Evolutionary conservation across 768 basidiomycete species (phyloP), one percentile per base, ranked within the genome.

Genomic region (Phylloporus scabripes): DNA sequence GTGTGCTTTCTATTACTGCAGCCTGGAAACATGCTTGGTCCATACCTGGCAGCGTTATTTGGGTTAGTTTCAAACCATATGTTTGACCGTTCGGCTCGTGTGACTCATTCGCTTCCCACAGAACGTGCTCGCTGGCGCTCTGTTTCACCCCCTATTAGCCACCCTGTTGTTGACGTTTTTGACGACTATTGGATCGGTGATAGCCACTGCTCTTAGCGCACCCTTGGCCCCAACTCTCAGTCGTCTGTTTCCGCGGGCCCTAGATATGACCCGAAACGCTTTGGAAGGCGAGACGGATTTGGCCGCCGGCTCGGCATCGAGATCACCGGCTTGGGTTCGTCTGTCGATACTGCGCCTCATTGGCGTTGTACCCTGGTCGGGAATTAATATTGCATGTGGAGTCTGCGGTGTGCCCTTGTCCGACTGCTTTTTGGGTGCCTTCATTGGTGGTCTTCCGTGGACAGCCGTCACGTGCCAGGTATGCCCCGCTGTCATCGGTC

Each of bases 11-110:
- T 33, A 75, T 93, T 12, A 84, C 87, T 15, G 89, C 90, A 4
- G 72, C 92, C 24, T 97, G 92, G 92, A 96, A 93, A 69, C 94
- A 97, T 65, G 92, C 93, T 4, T 97, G 93, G 94, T 93, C 90
- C 51, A 80, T 97, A 50, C 94, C 94, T 8, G 94, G 94, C 7
- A 92, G 90, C 56, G 92, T 95, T 42, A 76, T 95, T 42, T 85
- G 93, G 85, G 89, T 89, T 54, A 49, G 83, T 73, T 52, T 38
- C 21, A 37, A 42, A 15, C 14, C 23, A 1, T 8, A 5, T 17
- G 8, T 44, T 18, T 15, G 26, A 6, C 14, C 18, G 4, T 21
- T 31, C 18, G 21, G 23, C 52, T 55, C 48, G 46, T 47, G 53
- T 51, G 54, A 54, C 49, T 62, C 37, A 62, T 38, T 39, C 3